These are phyloP conservation scores for Xerocomus cyaneibrunnescens DNA, from an alignment of 1,284 basidiomycete species.

Conservation along the genomic window DNA sequence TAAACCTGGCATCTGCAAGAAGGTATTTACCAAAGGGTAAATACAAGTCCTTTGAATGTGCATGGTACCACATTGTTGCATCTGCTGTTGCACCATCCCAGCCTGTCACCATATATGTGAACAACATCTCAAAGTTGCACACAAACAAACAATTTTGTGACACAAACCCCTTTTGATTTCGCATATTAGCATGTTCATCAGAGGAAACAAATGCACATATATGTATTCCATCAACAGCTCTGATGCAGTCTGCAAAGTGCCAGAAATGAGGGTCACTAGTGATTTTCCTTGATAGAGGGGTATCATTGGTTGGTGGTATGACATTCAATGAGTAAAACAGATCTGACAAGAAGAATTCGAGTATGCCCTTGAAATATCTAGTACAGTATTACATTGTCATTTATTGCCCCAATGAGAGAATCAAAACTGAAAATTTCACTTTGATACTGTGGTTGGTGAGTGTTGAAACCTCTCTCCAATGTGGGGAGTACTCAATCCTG, in stretches of 20 bases:
- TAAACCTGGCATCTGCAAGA: background rate
- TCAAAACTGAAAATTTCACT: too few relatives aligned
- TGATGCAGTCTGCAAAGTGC: background rate
- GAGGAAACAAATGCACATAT: background rate
- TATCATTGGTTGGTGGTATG: background rate
- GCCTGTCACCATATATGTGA: background rate
- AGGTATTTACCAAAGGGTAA: background rate
- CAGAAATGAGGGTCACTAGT: background rate
- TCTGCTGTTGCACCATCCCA: background rate
- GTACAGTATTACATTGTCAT: background rate
- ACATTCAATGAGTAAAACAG: background rate
- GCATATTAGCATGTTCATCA: background rate
- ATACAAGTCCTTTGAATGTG: background rate
- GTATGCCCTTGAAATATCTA: background rate
- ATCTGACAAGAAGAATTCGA: background rate
- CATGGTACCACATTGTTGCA: background rate
- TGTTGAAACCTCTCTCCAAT: too few relatives aligned
- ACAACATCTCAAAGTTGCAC: background rate
- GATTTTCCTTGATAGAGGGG: background rate
- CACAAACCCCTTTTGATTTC: background rate
- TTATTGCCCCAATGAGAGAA: too few relatives aligned
- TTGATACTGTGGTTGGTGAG: too few relatives aligned
- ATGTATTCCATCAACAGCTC: background rate
- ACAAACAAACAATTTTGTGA: background rate
- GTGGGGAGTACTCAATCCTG: too few relatives aligned